These are phyloP conservation scores for Saccharomyces uvarum DNA, from an alignment of 1,139 yeast species.

Conservation along the genomic window DNA sequence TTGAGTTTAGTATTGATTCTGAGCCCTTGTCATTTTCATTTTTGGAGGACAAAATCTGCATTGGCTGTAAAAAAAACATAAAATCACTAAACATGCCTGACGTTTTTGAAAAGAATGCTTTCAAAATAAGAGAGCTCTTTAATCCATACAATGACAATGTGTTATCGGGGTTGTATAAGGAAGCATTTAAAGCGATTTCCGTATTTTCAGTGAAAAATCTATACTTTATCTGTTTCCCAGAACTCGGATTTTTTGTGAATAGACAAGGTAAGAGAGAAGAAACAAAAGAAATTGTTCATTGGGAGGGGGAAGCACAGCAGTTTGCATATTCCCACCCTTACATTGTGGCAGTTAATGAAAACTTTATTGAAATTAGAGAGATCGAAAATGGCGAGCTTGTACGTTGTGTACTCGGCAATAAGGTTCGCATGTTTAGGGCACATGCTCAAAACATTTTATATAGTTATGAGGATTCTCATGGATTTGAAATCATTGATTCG, in stretches of 20 bases:
- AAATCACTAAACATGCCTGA: slow-evolving; percentile 56
- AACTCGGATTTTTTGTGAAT: slow-evolving; percentile 83
- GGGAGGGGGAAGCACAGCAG: slow-evolving; percentile 89
- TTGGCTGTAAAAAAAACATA: slow-evolving; percentile 89
- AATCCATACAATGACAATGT: not conserved
- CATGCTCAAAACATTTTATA: slow-evolving; percentile 85
- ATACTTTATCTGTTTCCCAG: slow-evolving; percentile 56
- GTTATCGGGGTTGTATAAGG: not conserved
- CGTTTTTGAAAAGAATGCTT: not conserved
- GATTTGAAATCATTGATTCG: slow-evolving; percentile 77
- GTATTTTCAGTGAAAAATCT: not conserved
- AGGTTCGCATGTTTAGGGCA: slow-evolving; percentile 73
- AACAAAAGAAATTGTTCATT: slow-evolving; percentile 81
- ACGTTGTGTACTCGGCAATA: slow-evolving; percentile 81
- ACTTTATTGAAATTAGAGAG: slow-evolving; percentile 79
- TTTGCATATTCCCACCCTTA: slow-evolving; percentile 88
- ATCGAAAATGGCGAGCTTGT: slow-evolving; percentile 74
- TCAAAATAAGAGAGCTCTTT: not conserved
- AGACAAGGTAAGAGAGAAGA: slow-evolving; percentile 89
- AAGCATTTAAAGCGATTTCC: not conserved
- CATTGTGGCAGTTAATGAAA: slow-evolving; percentile 74
- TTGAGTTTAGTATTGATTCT: slow-evolving; percentile 66
- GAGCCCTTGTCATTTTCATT: slow-evolving; percentile 85
- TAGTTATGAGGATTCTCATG: slow-evolving; percentile 78
- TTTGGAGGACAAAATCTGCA: slow-evolving; percentile 71